Evolutionary conservation across 2,329 filamentous ascomycete genomes (phyloP).

Genomic region (Corinectria fuckeliana): DNA sequence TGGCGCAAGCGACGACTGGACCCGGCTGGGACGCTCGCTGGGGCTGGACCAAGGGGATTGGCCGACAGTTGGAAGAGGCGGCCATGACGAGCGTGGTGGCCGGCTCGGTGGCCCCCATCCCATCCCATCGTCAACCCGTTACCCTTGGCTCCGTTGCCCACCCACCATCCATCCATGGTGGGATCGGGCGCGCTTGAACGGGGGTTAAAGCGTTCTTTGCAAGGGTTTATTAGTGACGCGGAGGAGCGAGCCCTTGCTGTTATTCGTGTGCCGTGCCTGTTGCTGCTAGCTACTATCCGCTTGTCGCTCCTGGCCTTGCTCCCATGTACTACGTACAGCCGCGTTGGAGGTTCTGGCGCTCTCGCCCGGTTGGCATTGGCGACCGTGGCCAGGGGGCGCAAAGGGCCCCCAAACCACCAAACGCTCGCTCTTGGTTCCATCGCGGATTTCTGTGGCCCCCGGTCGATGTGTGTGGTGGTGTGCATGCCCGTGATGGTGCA

Average conservation of each 20-base stretch:
- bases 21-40: constrained; percentile 32
- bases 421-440: constrained; percentile 14
- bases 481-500: constrained; percentile 16
- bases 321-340: too few relatives aligned
- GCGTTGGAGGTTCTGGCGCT: too few relatives aligned
- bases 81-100: constrained; percentile 37
- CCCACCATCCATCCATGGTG: constrained; percentile 9
- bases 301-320: background rate
- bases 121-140: constrained; percentile 13
- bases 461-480: constrained; percentile 32
- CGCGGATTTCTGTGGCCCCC: constrained; percentile 27
- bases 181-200: constrained; percentile 12
- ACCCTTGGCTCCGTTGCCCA: constrained; percentile 3
- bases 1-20: constrained; percentile 39
- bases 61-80: constrained; percentile 25
- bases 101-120: constrained; percentile 17
- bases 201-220: background rate
- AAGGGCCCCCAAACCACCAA: constrained; percentile 12
- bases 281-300: background rate
- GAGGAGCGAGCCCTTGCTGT: background rate
- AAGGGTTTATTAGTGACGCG: background rate
- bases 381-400: background rate
- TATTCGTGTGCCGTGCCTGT: background rate
- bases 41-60: constrained; percentile 28
- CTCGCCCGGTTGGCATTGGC: background rate